These are phyloP conservation scores for Nannizzia gypsea DNA, from an alignment of 2,329 filamentous ascomycete species.

Conservation along the genomic window DNA sequence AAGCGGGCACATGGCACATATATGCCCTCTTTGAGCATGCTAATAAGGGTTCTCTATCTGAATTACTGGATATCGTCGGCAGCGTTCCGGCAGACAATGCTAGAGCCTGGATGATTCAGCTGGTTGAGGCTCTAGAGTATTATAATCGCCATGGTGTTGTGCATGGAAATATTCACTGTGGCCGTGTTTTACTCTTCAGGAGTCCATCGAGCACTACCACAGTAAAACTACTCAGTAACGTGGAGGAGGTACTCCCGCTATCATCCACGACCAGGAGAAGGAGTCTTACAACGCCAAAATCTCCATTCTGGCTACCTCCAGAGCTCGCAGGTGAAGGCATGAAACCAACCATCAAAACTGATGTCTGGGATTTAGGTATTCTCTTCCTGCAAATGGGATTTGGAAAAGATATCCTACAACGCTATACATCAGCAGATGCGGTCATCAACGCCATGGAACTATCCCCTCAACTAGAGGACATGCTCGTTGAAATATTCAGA, in stretches of 20 bases:
- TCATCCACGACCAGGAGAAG: slow-evolving; percentile 33
- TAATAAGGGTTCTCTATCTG: slow-evolving; percentile 69
- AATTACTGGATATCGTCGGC: slow-evolving; percentile 69
- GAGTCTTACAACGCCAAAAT: slow-evolving; percentile 48
- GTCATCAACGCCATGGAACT: slow-evolving; percentile 60
- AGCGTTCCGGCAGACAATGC: slow-evolving; percentile 62
- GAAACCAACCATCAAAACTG: slow-evolving; percentile 57
- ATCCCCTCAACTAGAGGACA: slow-evolving; percentile 63
- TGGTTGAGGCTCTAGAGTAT: slow-evolving; percentile 78
- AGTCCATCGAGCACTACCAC: slow-evolving; percentile 55
- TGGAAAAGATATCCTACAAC: slow-evolving; percentile 62
- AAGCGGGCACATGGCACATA: slow-evolving; percentile 52
- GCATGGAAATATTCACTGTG: slow-evolving; percentile 70
- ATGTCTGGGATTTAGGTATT: slow-evolving; percentile 90
- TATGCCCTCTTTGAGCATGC: slow-evolving; percentile 65
- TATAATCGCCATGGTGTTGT: slow-evolving; percentile 74
- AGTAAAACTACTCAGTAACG: slow-evolving; percentile 44
- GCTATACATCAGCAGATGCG: slow-evolving; percentile 65
- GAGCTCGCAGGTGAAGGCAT: slow-evolving; percentile 55
- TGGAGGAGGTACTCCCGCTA: slow-evolving; percentile 39
- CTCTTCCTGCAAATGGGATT: slow-evolving; percentile 91
- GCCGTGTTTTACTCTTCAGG: slow-evolving; percentile 67
- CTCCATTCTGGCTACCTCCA: slow-evolving; percentile 71
- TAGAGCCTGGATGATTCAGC: slow-evolving; percentile 79
- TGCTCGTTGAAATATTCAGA: slow-evolving; percentile 75